Evolutionary conservation across 2,329 filamentous ascomycete genomes (phyloP).

Genomic region (Thermoascus crustaceus): DNA sequence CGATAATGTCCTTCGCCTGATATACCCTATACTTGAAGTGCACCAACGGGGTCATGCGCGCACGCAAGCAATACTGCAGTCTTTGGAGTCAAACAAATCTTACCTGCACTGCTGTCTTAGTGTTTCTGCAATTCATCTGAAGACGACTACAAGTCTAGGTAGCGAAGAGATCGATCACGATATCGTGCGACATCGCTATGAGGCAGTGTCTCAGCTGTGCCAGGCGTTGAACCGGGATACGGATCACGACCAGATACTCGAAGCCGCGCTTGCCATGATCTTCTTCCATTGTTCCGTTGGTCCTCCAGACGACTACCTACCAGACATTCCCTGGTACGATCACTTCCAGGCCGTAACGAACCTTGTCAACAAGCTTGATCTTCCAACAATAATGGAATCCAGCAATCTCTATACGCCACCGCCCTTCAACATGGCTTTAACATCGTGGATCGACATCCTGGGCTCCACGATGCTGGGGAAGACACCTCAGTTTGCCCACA

Average conservation of each 20-base stretch:
- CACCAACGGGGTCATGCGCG: slow-evolving; percentile 78
- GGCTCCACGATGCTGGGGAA: slow-evolving; percentile 85
- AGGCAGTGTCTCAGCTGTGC: slow-evolving; percentile 78
- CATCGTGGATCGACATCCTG: slow-evolving; percentile 94
- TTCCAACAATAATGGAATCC: slow-evolving; percentile 59
- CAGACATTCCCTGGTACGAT: slow-evolving; percentile 93
- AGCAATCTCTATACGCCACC: slow-evolving; percentile 55
- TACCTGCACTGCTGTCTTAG: slow-evolving; percentile 95
- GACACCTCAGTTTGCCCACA: slow-evolving; percentile 81
- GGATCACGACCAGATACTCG: slow-evolving; percentile 79
- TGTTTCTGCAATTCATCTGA: slow-evolving; percentile 85
- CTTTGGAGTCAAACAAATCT: slow-evolving; percentile 81
- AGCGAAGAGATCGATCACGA: slow-evolving; percentile 75
- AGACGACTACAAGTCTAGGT: slow-evolving; percentile 60
- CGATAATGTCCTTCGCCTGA: slow-evolving; percentile 72
- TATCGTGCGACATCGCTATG: slow-evolving; percentile 86
- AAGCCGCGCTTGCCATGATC: slow-evolving; percentile 89
- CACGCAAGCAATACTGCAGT: slow-evolving; percentile 75
- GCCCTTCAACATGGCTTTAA: slow-evolving; percentile 85
- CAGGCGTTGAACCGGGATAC: slow-evolving; percentile 71
- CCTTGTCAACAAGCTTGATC: slow-evolving; percentile 74
- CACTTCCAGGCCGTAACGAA: slow-evolving; percentile 89
- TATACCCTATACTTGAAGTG: slow-evolving; percentile 86
- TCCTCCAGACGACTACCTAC: slow-evolving; percentile 70
- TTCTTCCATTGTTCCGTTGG: slow-evolving; percentile 94